These are phyloP conservation scores for Hibiscus tridactylites DNA, from an alignment of 345 rosid genomes.

Conservation along the genomic window DNA sequence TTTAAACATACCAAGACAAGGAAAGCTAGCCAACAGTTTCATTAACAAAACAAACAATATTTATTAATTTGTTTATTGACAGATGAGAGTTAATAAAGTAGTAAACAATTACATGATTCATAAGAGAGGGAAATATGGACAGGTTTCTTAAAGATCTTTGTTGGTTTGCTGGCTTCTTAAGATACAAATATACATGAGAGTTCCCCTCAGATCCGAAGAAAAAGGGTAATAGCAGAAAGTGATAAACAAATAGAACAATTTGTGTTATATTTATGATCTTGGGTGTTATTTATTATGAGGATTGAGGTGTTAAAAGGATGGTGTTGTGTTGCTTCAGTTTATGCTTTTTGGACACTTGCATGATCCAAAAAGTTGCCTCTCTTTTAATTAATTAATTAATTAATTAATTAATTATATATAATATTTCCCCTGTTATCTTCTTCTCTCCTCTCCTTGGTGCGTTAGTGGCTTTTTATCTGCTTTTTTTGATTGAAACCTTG, in stretches of 20 bases:
- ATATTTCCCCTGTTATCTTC: slow-evolving; percentile 10
- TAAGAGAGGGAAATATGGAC: slow-evolving; percentile 11
- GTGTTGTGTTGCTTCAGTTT: slow-evolving; percentile 21
- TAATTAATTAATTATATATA: slow-evolving; percentile 1
- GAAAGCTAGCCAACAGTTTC: background rate
- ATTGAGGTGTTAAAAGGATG: slow-evolving; percentile 2
- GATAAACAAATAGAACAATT: background rate
- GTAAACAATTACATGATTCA: background rate
- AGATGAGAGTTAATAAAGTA: slow-evolving; percentile 14
- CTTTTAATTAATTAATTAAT: background rate
- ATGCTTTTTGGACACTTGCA: slow-evolving; percentile 38
- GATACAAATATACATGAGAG: slow-evolving; percentile 18
- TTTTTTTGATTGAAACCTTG: slow-evolving; percentile 39
- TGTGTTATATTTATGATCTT: background rate
- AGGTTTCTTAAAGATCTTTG: slow-evolving; percentile 46
- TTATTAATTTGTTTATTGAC: slow-evolving; percentile 1
- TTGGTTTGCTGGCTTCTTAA: slow-evolving; percentile 52
- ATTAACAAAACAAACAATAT: background rate
- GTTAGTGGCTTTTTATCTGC: slow-evolving; percentile 27
- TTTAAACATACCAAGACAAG: background rate
- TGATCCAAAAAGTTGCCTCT: slow-evolving; percentile 30
- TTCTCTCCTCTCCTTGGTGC: slow-evolving; percentile 8
- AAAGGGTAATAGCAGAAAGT: slow-evolving; percentile 18
- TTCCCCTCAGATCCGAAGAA: slow-evolving; percentile 59
- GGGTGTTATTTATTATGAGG: background rate